Percentiles rank a stretch among this genome's conserved stretches.
These are phyloP conservation scores for Quambalaria eucalypti DNA, from an alignment of 1,284 basidiomycete genomes.

Conservation along the genomic window DNA sequence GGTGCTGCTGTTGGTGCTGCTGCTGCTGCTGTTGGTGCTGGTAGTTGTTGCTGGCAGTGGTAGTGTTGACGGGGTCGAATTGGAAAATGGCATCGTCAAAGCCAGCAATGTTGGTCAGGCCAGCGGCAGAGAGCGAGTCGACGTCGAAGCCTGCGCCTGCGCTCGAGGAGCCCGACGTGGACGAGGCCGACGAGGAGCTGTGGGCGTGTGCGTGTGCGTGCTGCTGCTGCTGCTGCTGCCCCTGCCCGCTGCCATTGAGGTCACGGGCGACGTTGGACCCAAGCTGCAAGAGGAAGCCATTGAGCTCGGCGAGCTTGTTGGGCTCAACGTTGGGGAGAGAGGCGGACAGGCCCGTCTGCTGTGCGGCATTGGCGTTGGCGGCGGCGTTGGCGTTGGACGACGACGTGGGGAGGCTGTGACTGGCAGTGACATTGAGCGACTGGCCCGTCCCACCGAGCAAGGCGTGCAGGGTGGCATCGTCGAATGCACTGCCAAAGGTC, in stretches of 20 bases:
- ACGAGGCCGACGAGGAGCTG: constrained; percentile 7
- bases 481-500: constrained; percentile 28
- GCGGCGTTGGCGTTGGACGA: background rate
- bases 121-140: constrained; percentile 17
- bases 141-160: background rate
- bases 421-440: background rate
- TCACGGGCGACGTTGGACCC: constrained; percentile 35
- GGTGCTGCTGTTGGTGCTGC: constrained; percentile 14
- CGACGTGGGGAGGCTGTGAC: background rate
- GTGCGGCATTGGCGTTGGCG: background rate
- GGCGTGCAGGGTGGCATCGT: constrained; percentile 27
- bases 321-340: constrained; percentile 54
- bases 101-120: constrained; percentile 36
- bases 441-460: constrained; percentile 7
- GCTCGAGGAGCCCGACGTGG: background rate
- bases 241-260: constrained; percentile 4
- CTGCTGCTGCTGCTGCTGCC: background rate
- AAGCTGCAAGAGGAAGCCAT: constrained; percentile 44
- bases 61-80: background rate
- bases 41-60: background rate
- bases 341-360: constrained; percentile 9
- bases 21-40: constrained; percentile 2
- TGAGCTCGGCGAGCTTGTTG: constrained; percentile 51
- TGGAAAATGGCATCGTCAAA: constrained; percentile 27
- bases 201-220: too few relatives aligned